Percentiles rank a stretch among this genome's conserved stretches.
Evolutionary conservation across 345 rosid genomes (phyloP).

Genomic region (Hevea brasiliensis): DNA sequence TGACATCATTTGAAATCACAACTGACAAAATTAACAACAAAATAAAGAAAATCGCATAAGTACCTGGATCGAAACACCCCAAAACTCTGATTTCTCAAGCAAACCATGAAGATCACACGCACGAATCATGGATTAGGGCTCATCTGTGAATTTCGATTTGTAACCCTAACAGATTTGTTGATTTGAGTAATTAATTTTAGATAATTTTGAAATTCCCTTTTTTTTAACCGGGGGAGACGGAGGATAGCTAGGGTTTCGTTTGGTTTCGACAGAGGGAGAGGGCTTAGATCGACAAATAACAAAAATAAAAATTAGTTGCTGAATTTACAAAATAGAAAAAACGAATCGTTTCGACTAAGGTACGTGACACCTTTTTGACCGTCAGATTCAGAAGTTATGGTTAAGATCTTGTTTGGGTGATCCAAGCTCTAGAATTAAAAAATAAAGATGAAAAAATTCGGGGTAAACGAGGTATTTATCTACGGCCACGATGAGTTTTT

Average conservation of each 20-base stretch:
- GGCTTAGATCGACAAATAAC: conserved; percentile 46
- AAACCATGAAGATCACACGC: conserved; percentile 17
- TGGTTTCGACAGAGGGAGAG: conserved; percentile 46
- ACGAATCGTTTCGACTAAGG: not conserved
- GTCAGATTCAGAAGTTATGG: conserved; percentile 19
- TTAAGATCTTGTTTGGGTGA: conserved; percentile 17
- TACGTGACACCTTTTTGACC: conserved; percentile 7
- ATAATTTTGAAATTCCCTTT: conserved; percentile 27
- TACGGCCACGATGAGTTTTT: conserved; percentile 8
- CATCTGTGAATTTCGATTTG: conserved; percentile 15
- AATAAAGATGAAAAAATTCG: conserved; percentile 18
- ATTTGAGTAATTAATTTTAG: conserved; percentile 32
- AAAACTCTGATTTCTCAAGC: conserved; percentile 7
- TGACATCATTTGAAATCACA: not conserved
- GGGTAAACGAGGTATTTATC: not conserved
- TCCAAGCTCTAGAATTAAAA: not conserved
- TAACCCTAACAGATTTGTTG: conserved; percentile 29
- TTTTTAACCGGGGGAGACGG: conserved; percentile 35
- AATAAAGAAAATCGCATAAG: not conserved
- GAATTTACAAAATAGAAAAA: conserved; percentile 15
- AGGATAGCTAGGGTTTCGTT: conserved; percentile 62
- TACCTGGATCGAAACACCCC: conserved; percentile 19
- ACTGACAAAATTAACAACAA: conserved; percentile 8
- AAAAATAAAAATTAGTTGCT: conserved; percentile 13
- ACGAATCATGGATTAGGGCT: not conserved